phyloP scores from a whole-genome alignment of 164 flowering plant species.

The Dillenia turbinata region DNA sequence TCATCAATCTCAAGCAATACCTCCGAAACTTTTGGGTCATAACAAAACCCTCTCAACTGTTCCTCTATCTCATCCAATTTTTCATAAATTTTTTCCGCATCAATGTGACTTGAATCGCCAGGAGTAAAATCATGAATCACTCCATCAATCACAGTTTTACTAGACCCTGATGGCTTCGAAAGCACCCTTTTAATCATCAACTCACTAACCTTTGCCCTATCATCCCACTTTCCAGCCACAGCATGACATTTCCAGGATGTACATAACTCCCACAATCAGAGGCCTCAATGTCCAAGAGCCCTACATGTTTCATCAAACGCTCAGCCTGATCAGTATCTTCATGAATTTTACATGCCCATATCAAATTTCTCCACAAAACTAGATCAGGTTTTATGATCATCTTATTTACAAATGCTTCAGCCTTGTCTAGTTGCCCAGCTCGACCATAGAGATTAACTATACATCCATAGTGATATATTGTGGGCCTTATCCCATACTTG shows the following conservation, averaged over 20 bases:
- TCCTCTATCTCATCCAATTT: constrained; percentile 36
- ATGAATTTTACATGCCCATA: constrained; percentile 41
- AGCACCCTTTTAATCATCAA: constrained; percentile 35
- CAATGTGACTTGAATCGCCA: constrained; percentile 38
- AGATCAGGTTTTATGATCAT: constrained; percentile 42
- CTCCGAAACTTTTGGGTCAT: constrained; percentile 29
- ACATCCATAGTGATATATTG: constrained; percentile 49
- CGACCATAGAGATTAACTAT: constrained; percentile 45
- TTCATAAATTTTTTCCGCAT: constrained; percentile 29
- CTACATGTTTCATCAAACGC: constrained; percentile 22
- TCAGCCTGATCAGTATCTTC: constrained; percentile 31
- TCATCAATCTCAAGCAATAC: constrained; percentile 40
- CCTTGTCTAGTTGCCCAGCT: constrained; percentile 37
- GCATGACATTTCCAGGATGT: constrained; percentile 41
- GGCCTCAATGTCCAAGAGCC: constrained; percentile 18
- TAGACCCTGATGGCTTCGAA: constrained; percentile 35
- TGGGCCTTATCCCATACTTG: constrained; percentile 30
- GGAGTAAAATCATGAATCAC: constrained; percentile 38
- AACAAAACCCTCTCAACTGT: constrained; percentile 23
- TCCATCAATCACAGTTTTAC: constrained; percentile 40
- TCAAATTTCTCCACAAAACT: constrained; percentile 36
- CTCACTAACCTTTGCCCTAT: constrained; percentile 36
- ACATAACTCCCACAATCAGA: constrained; percentile 34
- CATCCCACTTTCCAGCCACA: constrained; percentile 38
- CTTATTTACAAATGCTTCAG: constrained; percentile 35